Conservation (phyloP, 2,329 filamentous ascomycete species). For the Penicillium sp. region DNA sequence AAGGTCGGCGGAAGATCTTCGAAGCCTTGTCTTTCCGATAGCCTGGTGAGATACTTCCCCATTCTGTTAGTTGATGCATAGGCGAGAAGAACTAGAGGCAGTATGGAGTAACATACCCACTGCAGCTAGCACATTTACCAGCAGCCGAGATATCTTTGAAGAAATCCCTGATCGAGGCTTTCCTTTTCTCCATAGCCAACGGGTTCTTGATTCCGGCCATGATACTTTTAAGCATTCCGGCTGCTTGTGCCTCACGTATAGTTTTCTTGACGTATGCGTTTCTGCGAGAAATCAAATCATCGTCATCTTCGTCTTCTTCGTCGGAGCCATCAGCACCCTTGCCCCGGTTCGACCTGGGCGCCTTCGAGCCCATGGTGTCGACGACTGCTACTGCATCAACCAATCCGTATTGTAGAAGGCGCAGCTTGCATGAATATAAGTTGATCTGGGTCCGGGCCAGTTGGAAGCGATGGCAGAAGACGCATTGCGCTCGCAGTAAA, state of each 20-base stretch:
- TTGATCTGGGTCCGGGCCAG: slow-evolving; percentile 78
- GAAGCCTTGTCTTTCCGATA: slow-evolving; percentile 90
- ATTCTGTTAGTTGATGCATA: slow-evolving; percentile 24
- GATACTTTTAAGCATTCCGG: slow-evolving; percentile 47
- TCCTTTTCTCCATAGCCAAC: slow-evolving; percentile 76
- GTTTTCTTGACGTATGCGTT: slow-evolving; percentile 74
- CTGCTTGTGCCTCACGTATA: slow-evolving; percentile 64
- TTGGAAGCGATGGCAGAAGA: slow-evolving; percentile 87
- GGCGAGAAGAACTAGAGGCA: neutral
- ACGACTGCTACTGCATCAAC: slow-evolving; percentile 69
- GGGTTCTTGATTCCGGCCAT: slow-evolving; percentile 74
- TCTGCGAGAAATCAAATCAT: slow-evolving; percentile 58
- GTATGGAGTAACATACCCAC: slow-evolving; percentile 49
- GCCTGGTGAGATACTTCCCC: slow-evolving; percentile 70
- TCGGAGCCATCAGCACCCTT: slow-evolving; percentile 65
- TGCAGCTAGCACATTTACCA: slow-evolving; percentile 71
- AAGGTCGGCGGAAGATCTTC: slow-evolving; percentile 88
- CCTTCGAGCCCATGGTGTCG: slow-evolving; percentile 53
- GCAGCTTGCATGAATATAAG: slow-evolving; percentile 80
- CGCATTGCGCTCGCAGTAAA: slow-evolving; percentile 83
- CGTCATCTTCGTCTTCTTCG: slow-evolving; percentile 63
- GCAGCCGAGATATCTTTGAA: slow-evolving; percentile 72
- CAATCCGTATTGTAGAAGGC: slow-evolving; percentile 82
- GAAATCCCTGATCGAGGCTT: slow-evolving; percentile 79
- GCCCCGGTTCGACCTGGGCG: slow-evolving; percentile 51